These are phyloP conservation scores for Ormosia emarginata DNA, from an alignment of 306 rosid species.

Conservation along the genomic window DNA sequence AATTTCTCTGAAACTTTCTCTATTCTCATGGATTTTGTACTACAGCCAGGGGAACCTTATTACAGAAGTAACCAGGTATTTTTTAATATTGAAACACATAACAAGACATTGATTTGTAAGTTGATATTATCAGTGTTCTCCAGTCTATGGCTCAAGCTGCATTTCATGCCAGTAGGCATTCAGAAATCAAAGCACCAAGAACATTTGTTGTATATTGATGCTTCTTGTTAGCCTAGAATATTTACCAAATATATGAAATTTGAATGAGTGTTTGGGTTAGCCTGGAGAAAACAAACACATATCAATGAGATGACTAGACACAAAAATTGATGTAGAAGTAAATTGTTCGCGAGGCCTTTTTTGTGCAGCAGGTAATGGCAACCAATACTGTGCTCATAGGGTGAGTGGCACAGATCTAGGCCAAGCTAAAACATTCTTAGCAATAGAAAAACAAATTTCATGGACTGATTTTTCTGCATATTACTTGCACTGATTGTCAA, in stretches of 20 bases:
- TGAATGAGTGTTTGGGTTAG: not conserved
- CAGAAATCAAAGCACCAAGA: not conserved
- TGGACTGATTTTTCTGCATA: not conserved
- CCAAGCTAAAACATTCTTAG: not conserved
- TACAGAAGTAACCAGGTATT: not conserved
- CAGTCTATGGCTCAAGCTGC: not conserved
- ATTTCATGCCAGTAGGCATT: not conserved
- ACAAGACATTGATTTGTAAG: not conserved
- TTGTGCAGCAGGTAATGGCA: not conserved
- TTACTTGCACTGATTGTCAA: not conserved
- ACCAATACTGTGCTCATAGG: not conserved
- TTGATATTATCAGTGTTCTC: not conserved
- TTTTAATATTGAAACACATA: not conserved
- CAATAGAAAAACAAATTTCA: not conserved
- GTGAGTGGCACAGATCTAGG: not conserved
- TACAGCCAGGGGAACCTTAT: not conserved
- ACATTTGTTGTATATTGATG: not conserved
- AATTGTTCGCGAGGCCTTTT: not conserved
- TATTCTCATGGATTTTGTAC: not conserved
- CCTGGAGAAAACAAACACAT: not conserved
- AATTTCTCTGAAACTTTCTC: not conserved
- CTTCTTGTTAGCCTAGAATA: not conserved
- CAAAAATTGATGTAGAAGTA: not conserved
- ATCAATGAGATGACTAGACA: not conserved
- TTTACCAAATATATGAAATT: not conserved